These are phyloP conservation scores for Protostelium mycophagum DNA, from an alignment of 78 protist genomes.

Conservation along the genomic window DNA sequence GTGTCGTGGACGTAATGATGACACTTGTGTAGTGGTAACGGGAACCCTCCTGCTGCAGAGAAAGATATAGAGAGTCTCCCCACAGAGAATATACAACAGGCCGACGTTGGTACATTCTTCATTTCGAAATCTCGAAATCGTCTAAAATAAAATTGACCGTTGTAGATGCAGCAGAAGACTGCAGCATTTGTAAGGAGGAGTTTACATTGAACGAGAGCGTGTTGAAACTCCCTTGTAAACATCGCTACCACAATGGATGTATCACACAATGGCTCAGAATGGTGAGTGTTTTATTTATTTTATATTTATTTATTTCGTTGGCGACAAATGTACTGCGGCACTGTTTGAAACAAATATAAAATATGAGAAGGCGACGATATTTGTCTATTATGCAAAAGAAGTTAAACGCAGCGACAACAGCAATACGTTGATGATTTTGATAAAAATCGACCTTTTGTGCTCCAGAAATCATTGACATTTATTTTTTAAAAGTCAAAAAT, in stretches of 20 bases:
- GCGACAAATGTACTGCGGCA: too few relatives aligned
- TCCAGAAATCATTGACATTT: too few relatives aligned
- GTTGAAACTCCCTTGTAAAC: constrained; percentile 46
- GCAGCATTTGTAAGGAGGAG: constrained; percentile 56
- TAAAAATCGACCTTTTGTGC: too few relatives aligned
- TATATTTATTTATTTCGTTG: not conserved
- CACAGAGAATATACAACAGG: not conserved
- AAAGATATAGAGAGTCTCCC: constrained; percentile 24
- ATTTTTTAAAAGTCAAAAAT: too few relatives aligned
- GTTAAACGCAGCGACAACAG: too few relatives aligned
- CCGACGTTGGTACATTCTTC: not conserved
- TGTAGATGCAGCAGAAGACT: constrained; percentile 30
- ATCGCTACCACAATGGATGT: constrained; percentile 42
- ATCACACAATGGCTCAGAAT: constrained; percentile 48
- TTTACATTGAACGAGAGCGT: constrained; percentile 37
- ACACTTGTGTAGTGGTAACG: constrained; percentile 1
- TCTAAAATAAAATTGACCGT: constrained; percentile 22
- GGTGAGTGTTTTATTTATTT: not conserved
- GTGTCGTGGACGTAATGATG: not conserved
- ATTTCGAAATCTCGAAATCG: too few relatives aligned
- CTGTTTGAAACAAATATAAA: too few relatives aligned
- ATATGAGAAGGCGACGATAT: too few relatives aligned
- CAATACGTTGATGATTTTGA: too few relatives aligned
- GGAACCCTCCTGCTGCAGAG: constrained; percentile 59
- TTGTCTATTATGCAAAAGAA: too few relatives aligned